phyloP scores from a whole-genome alignment of 768 basidiomycete genomes.

The Suillus ampliporus region DNA sequence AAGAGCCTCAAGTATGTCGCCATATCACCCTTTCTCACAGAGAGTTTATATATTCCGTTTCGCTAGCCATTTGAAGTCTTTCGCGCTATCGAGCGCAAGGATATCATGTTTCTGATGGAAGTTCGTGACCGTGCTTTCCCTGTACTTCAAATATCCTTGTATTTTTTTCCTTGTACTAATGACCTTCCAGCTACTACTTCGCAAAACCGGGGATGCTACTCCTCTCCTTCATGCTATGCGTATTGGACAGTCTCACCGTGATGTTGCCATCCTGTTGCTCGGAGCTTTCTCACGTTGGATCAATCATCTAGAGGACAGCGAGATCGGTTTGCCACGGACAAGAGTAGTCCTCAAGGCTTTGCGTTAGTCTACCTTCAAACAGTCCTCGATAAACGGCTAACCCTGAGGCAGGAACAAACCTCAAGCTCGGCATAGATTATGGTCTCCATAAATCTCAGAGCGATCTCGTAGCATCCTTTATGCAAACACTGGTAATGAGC shows the following conservation, averaged over 20 bases:
- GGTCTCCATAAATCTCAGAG: constrained; percentile 82
- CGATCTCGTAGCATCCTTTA: constrained; percentile 87
- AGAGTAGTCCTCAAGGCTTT: constrained; percentile 78
- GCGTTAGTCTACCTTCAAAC: constrained; percentile 75
- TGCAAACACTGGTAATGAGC: constrained; percentile 96
- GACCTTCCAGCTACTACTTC: constrained; percentile 69
- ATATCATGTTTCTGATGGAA: constrained; percentile 85
- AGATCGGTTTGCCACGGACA: constrained; percentile 71
- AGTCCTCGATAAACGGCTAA: constrained; percentile 50
- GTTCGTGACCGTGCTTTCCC: constrained; percentile 80
- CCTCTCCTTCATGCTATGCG: constrained; percentile 92
- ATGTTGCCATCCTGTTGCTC: constrained; percentile 85
- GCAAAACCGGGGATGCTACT: constrained; percentile 83
- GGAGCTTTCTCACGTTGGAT: constrained; percentile 93
- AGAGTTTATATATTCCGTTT: neutral
- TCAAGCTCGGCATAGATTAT: constrained; percentile 92
- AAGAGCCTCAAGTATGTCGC: constrained; percentile 55
- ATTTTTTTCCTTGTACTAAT: constrained; percentile 7
- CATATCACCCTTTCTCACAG: neutral
- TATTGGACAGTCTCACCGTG: constrained; percentile 73
- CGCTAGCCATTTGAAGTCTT: constrained; percentile 69
- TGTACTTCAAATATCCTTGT: constrained; percentile 49
- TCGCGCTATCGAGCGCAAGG: constrained; percentile 83
- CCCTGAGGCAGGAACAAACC: constrained; percentile 73
- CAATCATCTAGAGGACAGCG: constrained; percentile 84